Evolutionary conservation across 768 basidiomycete genomes (phyloP).

Genomic region (Auriscalpium orientale): DNA sequence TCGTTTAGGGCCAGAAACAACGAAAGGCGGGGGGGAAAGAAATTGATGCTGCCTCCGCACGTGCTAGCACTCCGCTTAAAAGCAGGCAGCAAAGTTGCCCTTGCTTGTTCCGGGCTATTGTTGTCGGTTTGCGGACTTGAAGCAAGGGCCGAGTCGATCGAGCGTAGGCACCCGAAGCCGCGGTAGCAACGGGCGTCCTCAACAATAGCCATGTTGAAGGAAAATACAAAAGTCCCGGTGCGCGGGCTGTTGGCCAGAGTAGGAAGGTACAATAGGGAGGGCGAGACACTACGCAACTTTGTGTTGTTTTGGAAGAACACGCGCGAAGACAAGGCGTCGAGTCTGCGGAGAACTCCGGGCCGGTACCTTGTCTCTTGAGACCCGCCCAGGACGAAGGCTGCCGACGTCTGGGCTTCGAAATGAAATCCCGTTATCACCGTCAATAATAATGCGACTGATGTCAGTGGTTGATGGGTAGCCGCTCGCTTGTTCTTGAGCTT

Average conservation of each 20-base stretch:
- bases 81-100: background rate
- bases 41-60: background rate
- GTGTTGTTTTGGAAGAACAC: background rate
- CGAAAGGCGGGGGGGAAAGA: slow-evolving; percentile 2
- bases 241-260: background rate
- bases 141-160: background rate
- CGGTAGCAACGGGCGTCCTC: background rate
- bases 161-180: background rate
- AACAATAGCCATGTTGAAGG: background rate
- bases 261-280: background rate
- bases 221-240: background rate
- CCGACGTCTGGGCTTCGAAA: background rate
- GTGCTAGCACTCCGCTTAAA: background rate
- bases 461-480: no score
- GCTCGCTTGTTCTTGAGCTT: background rate
- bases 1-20: slow-evolving; percentile 13
- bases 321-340: background rate
- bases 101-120: background rate
- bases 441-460: no score
- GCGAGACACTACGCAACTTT: background rate
- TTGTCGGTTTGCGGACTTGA: background rate
- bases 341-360: background rate
- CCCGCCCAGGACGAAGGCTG: background rate
- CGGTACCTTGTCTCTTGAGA: background rate
- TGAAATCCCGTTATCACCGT: background rate